Conservation (phyloP, 257 asterid genomes). For the Scutellaria baicalensis region DNA sequence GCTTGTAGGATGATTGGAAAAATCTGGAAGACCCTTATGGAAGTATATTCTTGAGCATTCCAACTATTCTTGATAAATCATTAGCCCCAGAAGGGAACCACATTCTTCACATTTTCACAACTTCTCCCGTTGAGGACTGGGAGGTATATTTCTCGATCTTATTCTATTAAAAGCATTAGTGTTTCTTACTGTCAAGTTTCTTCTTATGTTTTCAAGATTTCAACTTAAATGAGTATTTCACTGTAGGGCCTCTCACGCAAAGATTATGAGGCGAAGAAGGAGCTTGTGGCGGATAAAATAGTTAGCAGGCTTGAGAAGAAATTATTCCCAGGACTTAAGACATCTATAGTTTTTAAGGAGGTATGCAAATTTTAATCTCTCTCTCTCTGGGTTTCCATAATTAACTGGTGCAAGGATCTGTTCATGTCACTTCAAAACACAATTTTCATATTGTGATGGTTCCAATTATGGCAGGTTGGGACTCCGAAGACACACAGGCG, state of each 20-base stretch:
- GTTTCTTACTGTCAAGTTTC: neutral
- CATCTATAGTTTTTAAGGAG: constrained; percentile 75
- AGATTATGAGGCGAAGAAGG: constrained; percentile 84
- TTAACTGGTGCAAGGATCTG: neutral
- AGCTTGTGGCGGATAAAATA: constrained; percentile 67
- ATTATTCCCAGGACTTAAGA: constrained; percentile 81
- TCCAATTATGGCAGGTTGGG: constrained; percentile 65
- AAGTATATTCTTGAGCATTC: constrained; percentile 96
- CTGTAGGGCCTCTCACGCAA: constrained; percentile 68
- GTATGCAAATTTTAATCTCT: constrained; percentile 25
- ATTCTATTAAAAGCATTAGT: constrained; percentile 5
- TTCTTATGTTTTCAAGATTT: constrained; percentile 4
- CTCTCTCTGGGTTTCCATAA: neutral
- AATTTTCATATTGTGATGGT: constrained; percentile 1
- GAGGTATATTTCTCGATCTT: constrained; percentile 42
- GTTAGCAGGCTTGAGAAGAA: constrained; percentile 77
- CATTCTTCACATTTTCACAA: constrained; percentile 91
- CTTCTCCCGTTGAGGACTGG: constrained; percentile 92
- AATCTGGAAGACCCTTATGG: constrained; percentile 76
- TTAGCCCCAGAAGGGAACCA: constrained; percentile 94
- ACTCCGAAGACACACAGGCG: constrained; percentile 94
- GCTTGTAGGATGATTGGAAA: constrained; percentile 70
- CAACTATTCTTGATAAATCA: constrained; percentile 83
- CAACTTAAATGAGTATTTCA: constrained; percentile 1
- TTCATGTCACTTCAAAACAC: neutral